Conservation (phyloP, 2,329 filamentous ascomycete genomes). For the Sporothrix phasma region DNA sequence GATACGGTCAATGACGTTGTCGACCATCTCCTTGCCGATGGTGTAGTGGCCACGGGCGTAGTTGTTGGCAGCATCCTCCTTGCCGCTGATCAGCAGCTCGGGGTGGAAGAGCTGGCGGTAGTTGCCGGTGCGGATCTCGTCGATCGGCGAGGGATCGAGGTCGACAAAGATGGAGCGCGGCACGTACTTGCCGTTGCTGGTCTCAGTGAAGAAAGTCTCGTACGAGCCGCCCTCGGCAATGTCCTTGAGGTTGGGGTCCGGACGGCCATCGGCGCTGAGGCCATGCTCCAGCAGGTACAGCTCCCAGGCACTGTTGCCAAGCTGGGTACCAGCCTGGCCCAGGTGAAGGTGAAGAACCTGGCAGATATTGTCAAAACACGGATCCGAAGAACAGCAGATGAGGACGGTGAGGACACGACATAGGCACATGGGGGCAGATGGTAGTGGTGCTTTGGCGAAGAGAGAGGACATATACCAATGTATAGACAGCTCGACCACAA, state of each 20-base stretch:
- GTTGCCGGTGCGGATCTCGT: conserved; percentile 59
- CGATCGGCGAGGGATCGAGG: conserved; percentile 61
- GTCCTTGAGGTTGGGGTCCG: conserved; percentile 51
- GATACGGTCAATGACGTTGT: conserved; percentile 58
- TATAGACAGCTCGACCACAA: background rate
- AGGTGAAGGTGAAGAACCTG: conserved; percentile 55
- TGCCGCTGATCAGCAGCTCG: conserved; percentile 61
- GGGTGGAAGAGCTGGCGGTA: conserved; percentile 65
- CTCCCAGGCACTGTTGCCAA: conserved; percentile 67
- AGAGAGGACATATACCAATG: background rate
- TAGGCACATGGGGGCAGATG: background rate
- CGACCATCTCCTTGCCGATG: conserved; percentile 67
- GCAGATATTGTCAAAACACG: background rate
- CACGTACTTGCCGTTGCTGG: conserved; percentile 60
- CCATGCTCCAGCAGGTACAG: conserved; percentile 69
- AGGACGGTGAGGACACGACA: background rate
- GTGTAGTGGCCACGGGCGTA: conserved; percentile 69
- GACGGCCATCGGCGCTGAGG: conserved; percentile 53
- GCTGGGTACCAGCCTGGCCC: conserved; percentile 62
- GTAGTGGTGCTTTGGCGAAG: background rate
- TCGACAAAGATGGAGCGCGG: conserved; percentile 64
- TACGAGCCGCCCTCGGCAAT: conserved; percentile 52
- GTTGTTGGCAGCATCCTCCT: conserved; percentile 71
- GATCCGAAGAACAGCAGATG: background rate
- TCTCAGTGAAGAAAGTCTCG: conserved; percentile 68